Base-by-base conservation (phyloP, 805 yeast genomes). In the Wickerhamiella bombiphila region DNA sequence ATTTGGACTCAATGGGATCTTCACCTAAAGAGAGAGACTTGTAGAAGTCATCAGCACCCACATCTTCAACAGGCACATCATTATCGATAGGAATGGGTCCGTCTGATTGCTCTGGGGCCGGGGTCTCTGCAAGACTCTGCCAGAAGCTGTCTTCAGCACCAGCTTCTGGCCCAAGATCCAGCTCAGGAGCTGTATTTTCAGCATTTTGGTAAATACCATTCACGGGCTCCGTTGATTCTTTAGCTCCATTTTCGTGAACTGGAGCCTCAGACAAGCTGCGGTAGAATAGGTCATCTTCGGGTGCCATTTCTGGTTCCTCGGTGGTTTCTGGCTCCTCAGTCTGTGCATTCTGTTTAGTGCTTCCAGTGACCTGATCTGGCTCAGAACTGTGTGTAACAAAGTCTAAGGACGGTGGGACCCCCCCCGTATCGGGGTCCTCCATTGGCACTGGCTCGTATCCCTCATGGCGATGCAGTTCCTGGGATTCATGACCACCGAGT, bases 21-120 rank as follows among this genome's bases (percentile, higher is more conserved):
- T 32, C 40, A 16, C n/a, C 26, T 24, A 32, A n/a, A n/a, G n/a
- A 20, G 11, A 36, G 6, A 11, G 34, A 29, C 16, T 20, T 8
- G 26, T 37, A 37, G 32, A 38, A 37, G 14, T 31, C 34, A 13
- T 33, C 44, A n/a, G 19, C 35, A 6, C 17, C 36, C 14, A 34
- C 25, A 19, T 26, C 15, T 19, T 28, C 33, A 6, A 17, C 19
- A 8, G 24, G 13, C 7, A 24, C 26, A 13, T 20, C n/a, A n/a
- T n/a, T n/a, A n/a, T n/a, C n/a, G n/a, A n/a, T n/a, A n/a, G 16
- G 5, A 19, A 29, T 19, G 19, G 6, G 29, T n/a, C 13, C 24
- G 33, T 4, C 22, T 7, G n/a, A n/a, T n/a, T n/a, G n/a, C n/a
- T n/a, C n/a, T n/a, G n/a, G n/a, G n/a, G n/a, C n/a, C 15, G 18